phyloP scores from a whole-genome alignment of 2,329 filamentous ascomycete species.

The Chlorencoelia australis region DNA sequence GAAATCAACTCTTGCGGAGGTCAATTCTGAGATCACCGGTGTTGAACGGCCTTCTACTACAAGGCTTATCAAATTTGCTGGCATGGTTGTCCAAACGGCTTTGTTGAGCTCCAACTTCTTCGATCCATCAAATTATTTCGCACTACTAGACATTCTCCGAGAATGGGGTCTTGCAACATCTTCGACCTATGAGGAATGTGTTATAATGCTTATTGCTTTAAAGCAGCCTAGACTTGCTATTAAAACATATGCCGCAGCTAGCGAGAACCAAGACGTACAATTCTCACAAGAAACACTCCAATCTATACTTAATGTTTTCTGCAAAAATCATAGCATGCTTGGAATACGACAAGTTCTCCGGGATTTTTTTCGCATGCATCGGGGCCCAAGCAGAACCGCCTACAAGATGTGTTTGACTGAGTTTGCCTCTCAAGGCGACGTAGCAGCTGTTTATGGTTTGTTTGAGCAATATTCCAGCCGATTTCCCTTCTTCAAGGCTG shows the following conservation, averaged over 20 bases:
- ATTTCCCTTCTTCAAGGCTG: conserved; percentile 9
- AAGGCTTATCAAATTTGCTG: conserved; percentile 16
- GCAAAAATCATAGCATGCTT: conserved; percentile 21
- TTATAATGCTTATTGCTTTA: conserved; percentile 13
- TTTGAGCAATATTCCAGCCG: conserved; percentile 31
- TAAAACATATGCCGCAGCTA: conserved; percentile 17
- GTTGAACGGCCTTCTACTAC: no score
- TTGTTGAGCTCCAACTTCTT: conserved; percentile 12
- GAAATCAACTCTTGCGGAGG: no score
- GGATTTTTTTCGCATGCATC: conserved; percentile 27
- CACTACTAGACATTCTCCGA: conserved; percentile 14
- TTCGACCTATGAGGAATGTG: conserved; percentile 12
- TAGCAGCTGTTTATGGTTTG: conserved; percentile 32
- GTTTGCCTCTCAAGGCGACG: conserved; percentile 38
- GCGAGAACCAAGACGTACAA: conserved; percentile 6
- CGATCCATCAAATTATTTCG: conserved; percentile 9
- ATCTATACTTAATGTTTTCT: conserved; percentile 25
- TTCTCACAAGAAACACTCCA: conserved; percentile 20
- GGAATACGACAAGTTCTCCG: conserved; percentile 30
- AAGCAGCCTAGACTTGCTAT: conserved; percentile 14
- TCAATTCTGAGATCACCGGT: no score
- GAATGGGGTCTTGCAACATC: conserved; percentile 14
- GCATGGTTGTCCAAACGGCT: conserved; percentile 10
- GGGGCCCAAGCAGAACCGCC: conserved; percentile 20
- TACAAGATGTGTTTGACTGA: conserved; percentile 29